Evolutionary conservation across 2,329 filamentous ascomycete genomes (phyloP), one percentile per base, ranked within the genome.

Genomic region (Coleophoma cylindrospora): DNA sequence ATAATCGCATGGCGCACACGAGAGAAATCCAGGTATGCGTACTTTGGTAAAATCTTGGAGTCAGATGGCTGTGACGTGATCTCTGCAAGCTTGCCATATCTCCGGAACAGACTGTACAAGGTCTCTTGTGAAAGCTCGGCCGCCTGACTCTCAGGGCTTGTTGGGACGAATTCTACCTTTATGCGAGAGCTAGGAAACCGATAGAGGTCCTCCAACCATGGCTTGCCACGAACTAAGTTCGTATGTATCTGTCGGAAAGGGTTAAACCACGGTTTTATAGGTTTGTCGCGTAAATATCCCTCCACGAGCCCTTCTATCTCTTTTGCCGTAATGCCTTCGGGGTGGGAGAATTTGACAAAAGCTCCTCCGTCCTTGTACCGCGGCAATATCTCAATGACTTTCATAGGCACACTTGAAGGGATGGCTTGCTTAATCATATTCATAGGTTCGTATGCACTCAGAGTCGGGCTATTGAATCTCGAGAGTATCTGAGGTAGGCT

Each of bases 201-300:
- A 58, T 90, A 87, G 27, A 99, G 72, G 64, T 99, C 94, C 63
- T 97, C 94, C 3, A 97, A 79, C 94, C 94, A 99, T 0, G 94
- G 94, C 19, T 84, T 82, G 10, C 94, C 94, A 49, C 82, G 76
- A 2, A 99, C 94, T 7, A 91, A 72, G 21, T 83, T 83, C 3
- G 84, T 83, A 45, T 81, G 79, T 50, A 95, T 84, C 13, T 78
- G 71, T 19, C 81, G 77, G 56, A 96, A 85, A 0, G 91, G 91
- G 58, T 86, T 95, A 73, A 94, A 96, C 88, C 91, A 95, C 3
- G 92, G 91, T 53, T 84, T 89, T 36, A 95, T 80, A 0, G 86
- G 86, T 14, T 84, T 77, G 52, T 89, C 74, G 50, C 78, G 72
- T 1, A 97, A 73, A 55, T 86, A 77, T 33, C 80, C 71, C 21